Conservation (phyloP, 2,329 filamentous ascomycete species). For the Botrytis hyacinthi region DNA sequence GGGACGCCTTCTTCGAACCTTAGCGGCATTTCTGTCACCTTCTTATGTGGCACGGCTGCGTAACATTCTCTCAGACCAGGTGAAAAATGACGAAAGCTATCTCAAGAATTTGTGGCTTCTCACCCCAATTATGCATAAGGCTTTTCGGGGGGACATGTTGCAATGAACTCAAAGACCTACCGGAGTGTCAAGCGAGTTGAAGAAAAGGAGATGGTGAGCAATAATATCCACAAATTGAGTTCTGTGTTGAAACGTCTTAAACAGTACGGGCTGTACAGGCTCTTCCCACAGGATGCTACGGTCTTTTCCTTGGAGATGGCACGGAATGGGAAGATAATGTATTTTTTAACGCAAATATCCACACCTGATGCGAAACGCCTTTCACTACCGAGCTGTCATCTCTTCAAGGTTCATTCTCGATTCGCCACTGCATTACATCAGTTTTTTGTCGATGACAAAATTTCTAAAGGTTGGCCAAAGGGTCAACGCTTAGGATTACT, state of each 20-base stretch:
- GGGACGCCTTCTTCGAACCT: background rate
- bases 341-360: background rate
- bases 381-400: background rate
- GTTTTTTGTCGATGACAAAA: background rate
- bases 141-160: background rate
- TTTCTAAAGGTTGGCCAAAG: background rate
- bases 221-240: background rate
- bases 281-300: background rate
- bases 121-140: background rate
- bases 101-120: background rate
- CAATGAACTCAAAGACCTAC: background rate
- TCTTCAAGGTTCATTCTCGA: background rate
- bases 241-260: background rate
- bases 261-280: background rate
- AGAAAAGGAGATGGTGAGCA: background rate
- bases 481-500: background rate
- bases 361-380: background rate
- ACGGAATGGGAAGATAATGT: background rate
- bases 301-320: background rate
- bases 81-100: background rate
- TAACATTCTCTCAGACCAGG: background rate
- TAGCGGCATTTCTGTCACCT: background rate
- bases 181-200: background rate
- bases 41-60: background rate
- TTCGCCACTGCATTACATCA: constrained; percentile 4